Percentiles rank a stretch among this genome's conserved stretches.
Conservation (phyloP, 495 filamentous ascomycete species). For the Tuber umbilicatum region DNA sequence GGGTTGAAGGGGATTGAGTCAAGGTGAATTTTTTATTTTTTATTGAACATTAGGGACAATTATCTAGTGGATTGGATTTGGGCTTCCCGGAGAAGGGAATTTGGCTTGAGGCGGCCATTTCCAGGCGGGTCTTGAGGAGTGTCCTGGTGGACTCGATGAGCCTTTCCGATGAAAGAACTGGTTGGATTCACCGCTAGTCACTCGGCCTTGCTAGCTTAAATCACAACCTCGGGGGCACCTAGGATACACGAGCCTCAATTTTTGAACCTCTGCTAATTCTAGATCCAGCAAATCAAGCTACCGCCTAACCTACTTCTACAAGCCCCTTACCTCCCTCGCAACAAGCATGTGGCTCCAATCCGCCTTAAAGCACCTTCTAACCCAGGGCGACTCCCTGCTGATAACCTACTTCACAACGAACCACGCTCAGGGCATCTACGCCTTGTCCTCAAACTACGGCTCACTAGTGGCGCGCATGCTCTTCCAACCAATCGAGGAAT, state of each 20-base stretch:
- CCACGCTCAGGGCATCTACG: conserved; percentile 83
- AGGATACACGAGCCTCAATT: background rate
- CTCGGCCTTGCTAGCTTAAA: background rate
- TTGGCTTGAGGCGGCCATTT: background rate
- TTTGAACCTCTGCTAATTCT: conserved; percentile 9
- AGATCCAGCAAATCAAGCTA: conserved; percentile 16
- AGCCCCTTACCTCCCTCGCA: conserved; percentile 51
- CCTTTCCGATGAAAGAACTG: background rate
- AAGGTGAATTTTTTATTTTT: conserved; percentile 13
- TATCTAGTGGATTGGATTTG: background rate
- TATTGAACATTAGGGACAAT: background rate
- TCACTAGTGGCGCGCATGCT: conserved; percentile 80
- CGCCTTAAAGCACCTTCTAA: conserved; percentile 81
- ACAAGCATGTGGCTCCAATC: conserved; percentile 78
- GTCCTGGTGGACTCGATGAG: background rate
- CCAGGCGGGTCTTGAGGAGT: background rate
- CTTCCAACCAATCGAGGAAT: conserved; percentile 93
- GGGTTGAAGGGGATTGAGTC: conserved; percentile 26
- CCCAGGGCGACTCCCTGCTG: conserved; percentile 86
- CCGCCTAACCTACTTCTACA: conserved; percentile 37
- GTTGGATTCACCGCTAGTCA: background rate
- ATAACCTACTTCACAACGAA: conserved; percentile 68
- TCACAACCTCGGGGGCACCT: background rate
- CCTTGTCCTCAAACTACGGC: conserved; percentile 89
- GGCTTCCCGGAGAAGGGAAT: background rate